phyloP scores from a whole-genome alignment of 2,329 filamentous ascomycete species.

The Mollisia scopiformis region DNA sequence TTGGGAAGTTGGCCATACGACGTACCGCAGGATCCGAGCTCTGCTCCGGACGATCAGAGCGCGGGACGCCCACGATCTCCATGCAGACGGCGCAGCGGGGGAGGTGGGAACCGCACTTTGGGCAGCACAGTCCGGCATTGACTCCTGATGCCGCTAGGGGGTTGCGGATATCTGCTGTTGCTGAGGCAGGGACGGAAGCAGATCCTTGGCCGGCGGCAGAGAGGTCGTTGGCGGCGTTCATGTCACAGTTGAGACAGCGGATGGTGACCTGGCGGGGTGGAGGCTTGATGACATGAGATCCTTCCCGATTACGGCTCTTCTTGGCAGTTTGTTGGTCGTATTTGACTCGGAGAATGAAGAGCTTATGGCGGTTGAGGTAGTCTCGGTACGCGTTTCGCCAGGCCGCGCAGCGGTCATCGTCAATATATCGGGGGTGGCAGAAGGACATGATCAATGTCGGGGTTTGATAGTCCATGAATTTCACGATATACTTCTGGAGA shows the following conservation, averaged over 20 bases:
- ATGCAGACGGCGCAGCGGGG: conserved; percentile 70
- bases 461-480: conserved; percentile 78
- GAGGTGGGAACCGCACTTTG: conserved; percentile 67
- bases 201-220: conserved; percentile 18
- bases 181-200: conserved; percentile 18
- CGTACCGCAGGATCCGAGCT: conserved; percentile 49
- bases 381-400: conserved; percentile 76
- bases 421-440: conserved; percentile 75
- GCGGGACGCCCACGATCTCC: conserved; percentile 66
- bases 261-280: conserved; percentile 72
- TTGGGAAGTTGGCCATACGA: conserved; percentile 62
- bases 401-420: conserved; percentile 73
- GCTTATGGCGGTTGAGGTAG: conserved; percentile 72
- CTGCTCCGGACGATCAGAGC: conserved; percentile 59
- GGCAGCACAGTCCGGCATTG: conserved; percentile 65
- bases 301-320: conserved; percentile 64
- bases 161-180: conserved; percentile 43
- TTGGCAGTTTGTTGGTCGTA: conserved; percentile 79
- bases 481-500: conserved; percentile 74
- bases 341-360: conserved; percentile 74
- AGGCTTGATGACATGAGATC: conserved; percentile 63
- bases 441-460: conserved; percentile 75
- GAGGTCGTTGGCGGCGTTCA: conserved; percentile 51
- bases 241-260: conserved; percentile 77
- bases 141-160: conserved; percentile 61